Evolutionary conservation across 305 asterid genomes (phyloP), one percentile per base, ranked within the genome.

Genomic region (Fraxinus latifolia): DNA sequence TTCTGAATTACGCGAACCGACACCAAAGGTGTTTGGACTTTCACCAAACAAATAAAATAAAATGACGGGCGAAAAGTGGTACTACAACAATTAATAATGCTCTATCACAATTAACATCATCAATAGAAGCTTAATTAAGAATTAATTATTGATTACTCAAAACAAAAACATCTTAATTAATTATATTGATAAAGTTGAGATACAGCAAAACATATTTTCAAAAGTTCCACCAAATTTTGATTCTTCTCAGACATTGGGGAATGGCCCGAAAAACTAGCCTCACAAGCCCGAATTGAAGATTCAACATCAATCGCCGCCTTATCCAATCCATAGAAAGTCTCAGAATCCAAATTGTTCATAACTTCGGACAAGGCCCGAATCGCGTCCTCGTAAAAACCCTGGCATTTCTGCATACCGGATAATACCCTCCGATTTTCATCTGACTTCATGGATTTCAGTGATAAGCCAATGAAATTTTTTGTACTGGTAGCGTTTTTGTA

Each of bases 121-220:
- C 8, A 23, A 62, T 62, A 62, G 15, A 21, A 60, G 25, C 23
- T 58, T 58, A 7, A 58, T 58, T 19, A 6, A 7, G 3, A 19
- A 58, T 17, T n/a, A 17, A 58, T n/a, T 67, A 27, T 25, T 12
- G 37, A 67, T 67, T 25, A 4, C 11, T 31, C 75, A 27, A 29
- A 31, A 68, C 37, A 37, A 7, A 7, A 68, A 70, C 42, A 29
- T 29, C 37, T 1, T 4, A 68, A 27, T 9, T 8, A 67, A 68
- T 15, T 31, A 53, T 76, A 82, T 6, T 53, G 9, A 67, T 67
- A 86, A n/a, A 86, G 87, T 73, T 76, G 27, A 25, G 91, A 83
- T 74, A 88, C 86, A 77, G 70, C 84, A 23, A 44, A 76, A 62
- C 88, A 89, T 23, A 89, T 82, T 71, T 83, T 44, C 0, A 88